These are phyloP conservation scores for Syzygium syzygioides DNA, from an alignment of 441 rosid species.

Conservation along the genomic window DNA sequence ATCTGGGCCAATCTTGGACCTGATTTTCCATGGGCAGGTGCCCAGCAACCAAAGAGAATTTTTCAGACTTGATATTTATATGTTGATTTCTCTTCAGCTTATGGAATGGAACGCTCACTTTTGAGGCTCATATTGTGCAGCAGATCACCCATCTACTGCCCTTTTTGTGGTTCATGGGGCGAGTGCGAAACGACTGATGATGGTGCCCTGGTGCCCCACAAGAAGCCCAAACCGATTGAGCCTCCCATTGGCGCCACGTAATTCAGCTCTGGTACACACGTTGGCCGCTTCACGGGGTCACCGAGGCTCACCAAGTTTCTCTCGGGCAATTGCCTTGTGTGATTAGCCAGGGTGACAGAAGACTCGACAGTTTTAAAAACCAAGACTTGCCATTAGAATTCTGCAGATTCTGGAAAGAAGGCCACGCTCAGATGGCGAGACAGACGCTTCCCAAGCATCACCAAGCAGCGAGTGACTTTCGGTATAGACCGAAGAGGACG, in stretches of 20 bases:
- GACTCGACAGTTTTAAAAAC: neutral
- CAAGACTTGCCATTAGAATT: neutral
- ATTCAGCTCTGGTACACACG: neutral
- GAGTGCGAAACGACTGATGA: neutral
- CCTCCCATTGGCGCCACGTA: neutral
- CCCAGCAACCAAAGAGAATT: neutral
- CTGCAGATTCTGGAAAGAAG: neutral
- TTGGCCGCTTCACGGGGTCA: neutral
- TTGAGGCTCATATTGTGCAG: neutral
- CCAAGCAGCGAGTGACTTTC: neutral
- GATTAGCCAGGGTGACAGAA: neutral
- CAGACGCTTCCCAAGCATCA: neutral
- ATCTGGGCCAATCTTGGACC: neutral
- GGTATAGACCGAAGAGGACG: neutral
- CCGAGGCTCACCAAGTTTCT: neutral
- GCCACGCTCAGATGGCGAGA: neutral
- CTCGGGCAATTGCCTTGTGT: neutral
- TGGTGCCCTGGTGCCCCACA: neutral
- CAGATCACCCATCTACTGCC: neutral
- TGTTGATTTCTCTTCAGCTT: neutral
- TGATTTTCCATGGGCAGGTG: neutral
- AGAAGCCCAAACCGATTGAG: neutral
- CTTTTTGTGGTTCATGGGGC: neutral
- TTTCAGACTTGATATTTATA: neutral
- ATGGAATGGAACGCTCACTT: neutral